Evolutionary conservation across 2,329 filamentous ascomycete species (phyloP), one percentile per base, ranked within the genome.

Genomic region (Fusarium sp.): DNA sequence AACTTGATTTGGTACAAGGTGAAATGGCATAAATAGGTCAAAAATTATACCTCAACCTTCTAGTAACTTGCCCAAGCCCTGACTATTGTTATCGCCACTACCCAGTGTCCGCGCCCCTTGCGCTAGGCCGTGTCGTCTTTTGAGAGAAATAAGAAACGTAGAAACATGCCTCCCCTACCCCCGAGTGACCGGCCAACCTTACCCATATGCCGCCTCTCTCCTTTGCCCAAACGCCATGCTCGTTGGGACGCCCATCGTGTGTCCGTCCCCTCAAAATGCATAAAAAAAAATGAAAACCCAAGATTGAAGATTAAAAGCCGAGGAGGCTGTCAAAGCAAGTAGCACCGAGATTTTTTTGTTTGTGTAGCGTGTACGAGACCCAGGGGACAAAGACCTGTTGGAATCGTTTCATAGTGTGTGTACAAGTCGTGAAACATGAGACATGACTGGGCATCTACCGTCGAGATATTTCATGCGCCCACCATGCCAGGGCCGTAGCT

Each of bases 401-500:
- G 66, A 78, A 77, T 80, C 77, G 69, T 78, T 72, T 75, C 69
- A 73, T 76, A 76, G 63, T 72, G 66, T 79, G 75, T 78, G 39
- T 68, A 79, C 75, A 79, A 76, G 73, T 64, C 71, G 73, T 60
- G 51, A 59, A 67, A 59, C 49, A 49, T 60, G 52, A 72, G 60
- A 51, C 49, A 49, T 54, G 51, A 64, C 49, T 46, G 39, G 54
- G 42, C 48, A 49, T 66, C 51, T 71, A 51, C 60, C 66, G 51
- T 57, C 64, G 27, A 27, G 48, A 51, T 38, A 37, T 51, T 39
- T 84, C 84, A 90, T 78, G 85, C 88, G 67, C 86, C 86, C 64
- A 88, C 86, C 85, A 89, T 88, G 60, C 88, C 88, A 61, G 88
- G 85, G 33, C 88, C 87, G 75, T 89, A 90, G 78, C 84, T 86